Conservation (phyloP, 805 yeast genomes). For the Schizosaccharomyces pombe region DNA sequence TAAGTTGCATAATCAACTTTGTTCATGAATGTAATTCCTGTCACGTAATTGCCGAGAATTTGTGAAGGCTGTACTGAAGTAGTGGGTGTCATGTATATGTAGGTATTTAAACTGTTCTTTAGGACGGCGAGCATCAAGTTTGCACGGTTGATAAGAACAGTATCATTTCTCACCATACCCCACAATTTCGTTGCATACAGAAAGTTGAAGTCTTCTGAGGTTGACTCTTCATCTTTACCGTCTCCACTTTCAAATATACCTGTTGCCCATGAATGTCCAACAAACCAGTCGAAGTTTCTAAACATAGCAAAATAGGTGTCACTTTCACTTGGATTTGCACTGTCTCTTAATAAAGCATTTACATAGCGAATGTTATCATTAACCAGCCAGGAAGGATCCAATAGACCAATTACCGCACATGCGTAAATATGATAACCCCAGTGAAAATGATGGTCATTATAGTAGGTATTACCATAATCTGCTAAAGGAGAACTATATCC, state of each 20-base stretch:
- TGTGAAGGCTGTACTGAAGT: constrained; percentile 24
- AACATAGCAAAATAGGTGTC: constrained; percentile 40
- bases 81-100: constrained; percentile 26
- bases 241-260: constrained; percentile 40
- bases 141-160: constrained; percentile 28
- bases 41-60: constrained; percentile 33
- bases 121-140: constrained; percentile 36
- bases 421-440: constrained; percentile 67
- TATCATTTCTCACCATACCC: constrained; percentile 35
- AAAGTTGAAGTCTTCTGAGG: constrained; percentile 49
- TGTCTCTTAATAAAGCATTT: constrained; percentile 38
- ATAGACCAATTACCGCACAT: constrained; percentile 49
- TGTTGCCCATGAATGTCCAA: constrained; percentile 56
- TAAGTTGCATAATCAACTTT: constrained; percentile 51
- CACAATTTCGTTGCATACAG: constrained; percentile 47
- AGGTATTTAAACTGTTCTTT: constrained; percentile 29
- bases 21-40: constrained; percentile 51
- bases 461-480: constrained; percentile 58
- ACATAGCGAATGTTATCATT: constrained; percentile 29
- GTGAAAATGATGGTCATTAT: constrained; percentile 76
- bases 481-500: constrained; percentile 21
- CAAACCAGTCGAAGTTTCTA: constrained; percentile 46
- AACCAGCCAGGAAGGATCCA: constrained; percentile 32
- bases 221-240: constrained; percentile 50
- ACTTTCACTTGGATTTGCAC: constrained; percentile 32